phyloP scores from a whole-genome alignment of 2,329 filamentous ascomycete genomes.

The Chaetomium sp. region DNA sequence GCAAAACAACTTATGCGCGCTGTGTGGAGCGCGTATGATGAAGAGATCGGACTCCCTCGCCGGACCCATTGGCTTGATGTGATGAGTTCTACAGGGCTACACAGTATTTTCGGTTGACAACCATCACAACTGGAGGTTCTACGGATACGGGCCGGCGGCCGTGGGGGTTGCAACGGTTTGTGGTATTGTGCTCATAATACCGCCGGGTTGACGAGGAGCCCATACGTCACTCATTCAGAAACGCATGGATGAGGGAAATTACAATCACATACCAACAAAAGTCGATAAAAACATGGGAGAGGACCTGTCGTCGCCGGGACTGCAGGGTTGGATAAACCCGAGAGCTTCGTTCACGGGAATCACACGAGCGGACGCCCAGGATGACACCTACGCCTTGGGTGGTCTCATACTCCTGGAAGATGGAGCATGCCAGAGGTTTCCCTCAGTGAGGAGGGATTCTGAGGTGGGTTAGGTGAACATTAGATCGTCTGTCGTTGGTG shows the following conservation, averaged over 20 bases:
- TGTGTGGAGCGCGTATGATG: slow-evolving; percentile 47
- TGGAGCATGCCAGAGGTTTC: not conserved
- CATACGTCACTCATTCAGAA: not conserved
- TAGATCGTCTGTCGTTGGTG: not conserved
- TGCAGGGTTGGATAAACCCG: not conserved
- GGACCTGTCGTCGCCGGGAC: too few relatives aligned
- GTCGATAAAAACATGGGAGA: not conserved
- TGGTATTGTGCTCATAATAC: too few relatives aligned
- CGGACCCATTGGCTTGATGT: slow-evolving; percentile 49
- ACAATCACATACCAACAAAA: not conserved
- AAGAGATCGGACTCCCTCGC: slow-evolving; percentile 39
- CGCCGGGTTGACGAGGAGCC: too few relatives aligned
- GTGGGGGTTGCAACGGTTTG: too few relatives aligned
- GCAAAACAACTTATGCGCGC: slow-evolving; percentile 47
- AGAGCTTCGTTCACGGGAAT: not conserved
- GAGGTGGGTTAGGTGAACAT: not conserved
- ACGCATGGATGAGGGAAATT: not conserved
- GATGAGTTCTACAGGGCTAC: slow-evolving; percentile 40
- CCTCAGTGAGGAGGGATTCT: not conserved
- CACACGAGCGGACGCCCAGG: not conserved
- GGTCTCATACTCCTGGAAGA: not conserved
- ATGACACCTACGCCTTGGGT: not conserved
- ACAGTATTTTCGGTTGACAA: slow-evolving; percentile 36
- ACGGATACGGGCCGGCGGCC: not conserved
- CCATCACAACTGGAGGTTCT: not conserved